Base-by-base conservation (phyloP, 2,329 filamentous ascomycete species). In the Lachnellula cervina region DNA sequence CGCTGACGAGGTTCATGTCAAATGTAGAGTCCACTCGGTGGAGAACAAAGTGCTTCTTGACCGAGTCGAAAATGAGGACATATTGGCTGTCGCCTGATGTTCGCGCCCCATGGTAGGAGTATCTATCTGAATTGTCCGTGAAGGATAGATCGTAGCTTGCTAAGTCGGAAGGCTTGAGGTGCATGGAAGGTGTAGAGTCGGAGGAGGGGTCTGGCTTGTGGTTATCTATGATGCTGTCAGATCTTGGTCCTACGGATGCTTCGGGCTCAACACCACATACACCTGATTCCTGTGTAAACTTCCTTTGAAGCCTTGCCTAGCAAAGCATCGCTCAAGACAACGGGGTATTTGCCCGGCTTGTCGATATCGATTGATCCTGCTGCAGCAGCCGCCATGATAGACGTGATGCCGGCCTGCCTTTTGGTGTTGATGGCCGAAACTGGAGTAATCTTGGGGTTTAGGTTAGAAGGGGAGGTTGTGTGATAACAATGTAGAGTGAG, bases 11-110 rank as follows among this genome's bases (percentile, higher is more conserved):
- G 71, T 96, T 97, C 86, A 96, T 92, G 66, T 90, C 86, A 72
- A 96, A 88, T 40, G 86, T 85, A n/a, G 86, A 87, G 68, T 90
- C 83, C 53, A 97, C 77, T 51, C 84, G 84, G 74, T 97, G 90
- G 53, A 97, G 79, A 28, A 94, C 84, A 62, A 94, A 94, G 54
- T 81, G 86, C 66, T 93, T 84, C 51, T 83, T 84, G 17, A 78
- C 76, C 8, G 86, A 79, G 70, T 96, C 89, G 68, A 93, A 94
- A 56, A 93, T 81, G 51, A 96, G 79, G 38, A 86, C 80, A 66
- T 82, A 86, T 68, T 85, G 79, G 54, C 74, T 76, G 55, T 80
- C 76, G 56, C 79, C 77, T 23, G 76, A 78, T 53, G 78, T 78
- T 51, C 84, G 78, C 2, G 77, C 78, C 57, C 86, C 85, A 45